Evolutionary conservation across 2,329 filamentous ascomycete genomes (phyloP).

Genomic region (Bipolaris sorokiniana): DNA sequence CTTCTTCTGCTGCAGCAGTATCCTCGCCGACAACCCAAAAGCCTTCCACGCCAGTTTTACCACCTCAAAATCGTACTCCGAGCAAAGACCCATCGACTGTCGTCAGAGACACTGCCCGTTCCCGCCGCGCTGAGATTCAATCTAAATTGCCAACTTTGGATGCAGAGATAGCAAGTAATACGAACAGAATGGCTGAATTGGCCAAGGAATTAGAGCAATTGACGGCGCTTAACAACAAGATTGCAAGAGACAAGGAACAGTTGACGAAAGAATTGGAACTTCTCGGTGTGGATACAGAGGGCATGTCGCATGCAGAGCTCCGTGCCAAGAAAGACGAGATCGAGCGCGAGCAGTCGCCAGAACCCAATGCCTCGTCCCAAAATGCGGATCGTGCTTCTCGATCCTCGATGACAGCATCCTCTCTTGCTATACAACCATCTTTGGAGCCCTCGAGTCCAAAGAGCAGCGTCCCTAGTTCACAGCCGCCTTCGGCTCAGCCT

Average conservation of each 20-base stretch:
- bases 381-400: not conserved
- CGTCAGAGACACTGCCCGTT: conserved; percentile 22
- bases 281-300: conserved; percentile 56
- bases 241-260: conserved; percentile 50
- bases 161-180: conserved; percentile 51
- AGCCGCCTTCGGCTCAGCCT: conserved; percentile 1
- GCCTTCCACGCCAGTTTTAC: conserved; percentile 2
- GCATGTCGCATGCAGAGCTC: conserved; percentile 54
- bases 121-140: conserved; percentile 57
- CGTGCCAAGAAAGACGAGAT: conserved; percentile 52
- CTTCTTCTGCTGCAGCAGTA: conserved; percentile 26
- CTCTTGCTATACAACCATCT: not conserved
- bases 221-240: conserved; percentile 47
- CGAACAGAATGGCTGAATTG: conserved; percentile 50
- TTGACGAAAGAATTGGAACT: conserved; percentile 57
- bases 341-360: conserved; percentile 32
- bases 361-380: conserved; percentile 3
- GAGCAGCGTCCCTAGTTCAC: not conserved
- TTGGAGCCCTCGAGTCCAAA: not conserved
- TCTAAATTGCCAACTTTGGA: conserved; percentile 55
- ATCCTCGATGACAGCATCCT: not conserved
- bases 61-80: conserved; percentile 4
- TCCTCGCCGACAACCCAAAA: conserved; percentile 6
- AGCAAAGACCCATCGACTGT: conserved; percentile 1
- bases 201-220: conserved; percentile 55